A percentile compares a stretch with the other conserved stretches of the same genome.
These are phyloP conservation scores for Clonostachys chloroleuca DNA, from an alignment of 2,329 filamentous ascomycete species.

Conservation along the genomic window DNA sequence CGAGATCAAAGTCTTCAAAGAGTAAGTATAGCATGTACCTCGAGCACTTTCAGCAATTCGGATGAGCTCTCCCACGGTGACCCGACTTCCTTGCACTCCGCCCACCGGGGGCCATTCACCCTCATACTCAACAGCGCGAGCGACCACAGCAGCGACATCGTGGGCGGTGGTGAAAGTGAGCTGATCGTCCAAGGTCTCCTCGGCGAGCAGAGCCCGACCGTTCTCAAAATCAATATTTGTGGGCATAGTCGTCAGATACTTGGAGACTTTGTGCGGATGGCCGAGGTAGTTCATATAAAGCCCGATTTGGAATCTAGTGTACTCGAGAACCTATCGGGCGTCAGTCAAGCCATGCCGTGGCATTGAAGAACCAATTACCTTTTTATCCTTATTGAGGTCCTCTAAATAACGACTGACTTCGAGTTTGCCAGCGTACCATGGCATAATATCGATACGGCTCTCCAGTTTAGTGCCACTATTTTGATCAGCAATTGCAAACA, in stretches of 20 bases:
- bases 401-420: constrained; percentile 42
- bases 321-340: constrained; percentile 42
- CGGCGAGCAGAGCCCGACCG: constrained; percentile 32
- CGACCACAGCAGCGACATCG: constrained; percentile 35
- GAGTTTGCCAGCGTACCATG: constrained; percentile 44
- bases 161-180: constrained; percentile 37
- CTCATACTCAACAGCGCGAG: constrained; percentile 33
- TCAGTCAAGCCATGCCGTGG: no score
- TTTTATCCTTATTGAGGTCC: constrained; percentile 40
- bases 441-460: constrained; percentile 19
- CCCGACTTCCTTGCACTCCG: constrained; percentile 30
- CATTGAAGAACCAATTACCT: constrained; percentile 15
- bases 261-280: constrained; percentile 39
- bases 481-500: neutral
- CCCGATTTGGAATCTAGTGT: constrained; percentile 50
- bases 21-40: constrained; percentile 16
- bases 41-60: constrained; percentile 31
- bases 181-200: constrained; percentile 31
- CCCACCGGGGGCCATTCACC: constrained; percentile 34
- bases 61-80: constrained; percentile 28
- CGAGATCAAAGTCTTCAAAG: no score
- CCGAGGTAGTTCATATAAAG: constrained; percentile 52
- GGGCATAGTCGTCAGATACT: constrained; percentile 31
- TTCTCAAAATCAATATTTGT: constrained; percentile 30
- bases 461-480: neutral